Percentiles rank a stretch among this genome's conserved stretches.
Conservation (phyloP, 1,284 basidiomycete species). For the Neolentinus lepideus region DNA sequence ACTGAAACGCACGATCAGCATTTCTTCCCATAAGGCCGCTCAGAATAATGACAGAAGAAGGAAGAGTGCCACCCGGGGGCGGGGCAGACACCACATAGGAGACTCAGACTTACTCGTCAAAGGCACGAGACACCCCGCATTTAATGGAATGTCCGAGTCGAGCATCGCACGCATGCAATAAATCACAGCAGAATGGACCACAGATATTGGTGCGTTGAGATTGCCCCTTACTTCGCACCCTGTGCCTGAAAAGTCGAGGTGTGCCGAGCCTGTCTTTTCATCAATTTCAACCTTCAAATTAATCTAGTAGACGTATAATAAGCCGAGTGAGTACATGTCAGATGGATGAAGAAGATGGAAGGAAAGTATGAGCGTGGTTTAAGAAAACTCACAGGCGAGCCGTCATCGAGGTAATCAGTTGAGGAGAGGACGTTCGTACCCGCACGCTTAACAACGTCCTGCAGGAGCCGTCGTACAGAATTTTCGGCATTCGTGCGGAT, state of each 20-base stretch:
- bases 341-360: no score
- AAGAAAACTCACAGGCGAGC: conserved; percentile 65
- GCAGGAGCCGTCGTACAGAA: conserved; percentile 81
- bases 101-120: conserved; percentile 64
- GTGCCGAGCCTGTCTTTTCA: conserved; percentile 68
- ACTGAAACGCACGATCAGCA: conserved; percentile 37
- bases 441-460: conserved; percentile 63
- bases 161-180: conserved; percentile 95
- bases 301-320: conserved; percentile 48
- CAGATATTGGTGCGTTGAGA: conserved; percentile 83
- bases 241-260: conserved; percentile 89
- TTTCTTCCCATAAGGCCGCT: conserved; percentile 2
- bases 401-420: conserved; percentile 82
- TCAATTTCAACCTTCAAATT: conserved; percentile 78
- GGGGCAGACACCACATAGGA: no score
- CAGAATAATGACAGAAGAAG: no score
- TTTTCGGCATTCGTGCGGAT: conserved; percentile 89
- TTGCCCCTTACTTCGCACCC: conserved; percentile 88
- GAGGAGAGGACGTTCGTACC: conserved; percentile 65
- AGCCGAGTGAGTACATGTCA: neutral
- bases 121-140: conserved; percentile 86
- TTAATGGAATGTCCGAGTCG: conserved; percentile 87
- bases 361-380: no score
- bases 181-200: conserved; percentile 90
- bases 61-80: no score